A percentile compares a stretch with the other conserved stretches of the same genome.
These are phyloP conservation scores for Candida insectalens DNA, from an alignment of 805 yeast species.

Conservation along the genomic window DNA sequence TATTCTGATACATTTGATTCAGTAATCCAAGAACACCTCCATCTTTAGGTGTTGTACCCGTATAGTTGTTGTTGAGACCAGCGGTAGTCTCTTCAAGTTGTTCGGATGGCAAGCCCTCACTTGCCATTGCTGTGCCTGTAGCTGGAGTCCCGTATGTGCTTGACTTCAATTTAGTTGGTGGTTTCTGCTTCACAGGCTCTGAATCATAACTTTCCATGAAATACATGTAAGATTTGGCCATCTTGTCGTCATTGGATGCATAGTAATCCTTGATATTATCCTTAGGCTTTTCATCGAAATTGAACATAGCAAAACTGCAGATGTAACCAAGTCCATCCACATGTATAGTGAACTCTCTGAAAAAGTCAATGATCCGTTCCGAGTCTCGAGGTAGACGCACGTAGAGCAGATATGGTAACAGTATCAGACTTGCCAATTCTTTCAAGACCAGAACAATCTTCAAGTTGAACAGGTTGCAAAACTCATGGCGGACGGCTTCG, in stretches of 20 bases:
- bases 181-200: conserved; percentile 7
- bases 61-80: conserved; percentile 25
- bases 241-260: conserved; percentile 64
- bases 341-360: conserved; percentile 81
- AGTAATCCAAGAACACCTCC: conserved; percentile 59
- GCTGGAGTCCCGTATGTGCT: conserved; percentile 16
- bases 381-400: conserved; percentile 65
- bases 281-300: conserved; percentile 43
- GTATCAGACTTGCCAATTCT: conserved; percentile 71
- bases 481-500: conserved; percentile 73
- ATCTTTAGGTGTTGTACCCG: no score
- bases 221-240: conserved; percentile 84
- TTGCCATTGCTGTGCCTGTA: conserved; percentile 3
- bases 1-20: conserved; percentile 59
- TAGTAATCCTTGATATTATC: conserved; percentile 31
- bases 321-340: conserved; percentile 94
- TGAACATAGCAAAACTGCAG: conserved; percentile 89
- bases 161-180: conserved; percentile 28
- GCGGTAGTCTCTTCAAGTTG: conserved; percentile 7
- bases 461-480: conserved; percentile 68
- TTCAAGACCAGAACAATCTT: conserved; percentile 59
- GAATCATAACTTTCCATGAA: conserved; percentile 77
- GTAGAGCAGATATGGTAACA: conserved; percentile 89
- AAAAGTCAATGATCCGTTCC: conserved; percentile 78
- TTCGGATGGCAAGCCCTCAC: no score